Evolutionary conservation across 192 early-diverging fungal species (phyloP), one percentile per base, ranked within the genome.

Genomic region (Coemansia sp.): DNA sequence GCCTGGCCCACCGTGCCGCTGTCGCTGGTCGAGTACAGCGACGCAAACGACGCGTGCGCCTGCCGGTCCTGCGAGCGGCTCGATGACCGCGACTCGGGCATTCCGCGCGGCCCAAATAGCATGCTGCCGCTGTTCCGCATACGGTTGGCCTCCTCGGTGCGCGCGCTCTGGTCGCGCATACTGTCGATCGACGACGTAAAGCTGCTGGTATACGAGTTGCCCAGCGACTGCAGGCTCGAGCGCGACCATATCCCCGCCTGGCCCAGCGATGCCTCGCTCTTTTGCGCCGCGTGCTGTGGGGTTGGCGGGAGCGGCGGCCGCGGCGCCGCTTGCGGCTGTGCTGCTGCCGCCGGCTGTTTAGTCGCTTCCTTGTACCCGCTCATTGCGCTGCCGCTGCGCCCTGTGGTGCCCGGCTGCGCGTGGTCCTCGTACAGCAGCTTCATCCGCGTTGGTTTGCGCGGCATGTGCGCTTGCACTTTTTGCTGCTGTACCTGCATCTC

Each of bases 401-500:
- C 72, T 11, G 57, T 39, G 25, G 52, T 60, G 31, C 62, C 66
- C 2, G 62, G 50, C 17, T 55, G 58, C 15, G 55, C 31, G 45
- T 78, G 75, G 36, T 78, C 75, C 30, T 78, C 68, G 44, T 78
- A 78, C 12, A 78, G 40, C 17, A 78, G 64, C 56, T 71, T 70
- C 67, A 78, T 78, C n/a, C 69, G 62, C 10, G 68, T 71, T 1
- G 75, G 64, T 30, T 67, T 58, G 26, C 54, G 54, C 9, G 75
- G 75, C 64, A 71, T 78, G 9, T 78, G 64, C 4, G 67, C 63
- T 8, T 78, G 63, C 17, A 71, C 64, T 35, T 71, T 70, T 58
- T 78, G 75, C 53, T 78, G 67, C 49, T 78, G 75, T 4, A 71
- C 67, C 12, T 78, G 67, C 67, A 71, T 66, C 36, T 78, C 75